phyloP scores from a whole-genome alignment of 345 rosid genomes.

The Populus deltoides region DNA sequence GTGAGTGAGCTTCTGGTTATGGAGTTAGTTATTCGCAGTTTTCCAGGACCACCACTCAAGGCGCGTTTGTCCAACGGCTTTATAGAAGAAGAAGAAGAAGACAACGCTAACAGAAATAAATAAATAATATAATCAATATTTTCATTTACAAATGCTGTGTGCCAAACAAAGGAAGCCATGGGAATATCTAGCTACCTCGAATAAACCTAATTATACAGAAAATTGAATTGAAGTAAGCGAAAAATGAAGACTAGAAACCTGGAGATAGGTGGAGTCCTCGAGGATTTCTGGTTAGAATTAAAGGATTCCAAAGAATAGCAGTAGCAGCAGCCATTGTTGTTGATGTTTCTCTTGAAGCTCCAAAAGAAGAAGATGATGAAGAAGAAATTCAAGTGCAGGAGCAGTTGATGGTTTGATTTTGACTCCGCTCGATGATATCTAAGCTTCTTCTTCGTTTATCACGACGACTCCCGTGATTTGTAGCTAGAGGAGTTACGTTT shows the following conservation, averaged over 20 bases:
- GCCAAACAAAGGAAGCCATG: not conserved
- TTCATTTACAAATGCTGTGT: not conserved
- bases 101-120: not conserved
- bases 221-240: not conserved
- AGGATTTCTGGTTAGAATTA: conserved; percentile 42
- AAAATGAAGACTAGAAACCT: not conserved
- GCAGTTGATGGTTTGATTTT: not conserved
- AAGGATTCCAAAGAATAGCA: conserved; percentile 34
- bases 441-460: not conserved
- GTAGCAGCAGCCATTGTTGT: not conserved
- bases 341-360: conserved; percentile 36
- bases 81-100: conserved; percentile 22
- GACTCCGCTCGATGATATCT: not conserved
- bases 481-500: not conserved
- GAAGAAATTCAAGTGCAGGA: not conserved
- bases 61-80: conserved; percentile 31
- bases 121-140: too few species aligned
- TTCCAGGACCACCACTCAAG: conserved; percentile 26
- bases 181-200: not conserved
- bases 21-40: conserved; percentile 40
- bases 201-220: not conserved
- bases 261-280: conserved; percentile 4
- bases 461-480: not conserved
- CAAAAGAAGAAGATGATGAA: not conserved
- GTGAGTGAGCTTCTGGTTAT: conserved; percentile 33